Conservation (phyloP, 306 rosid genomes). For the Vigna angularis region DNA sequence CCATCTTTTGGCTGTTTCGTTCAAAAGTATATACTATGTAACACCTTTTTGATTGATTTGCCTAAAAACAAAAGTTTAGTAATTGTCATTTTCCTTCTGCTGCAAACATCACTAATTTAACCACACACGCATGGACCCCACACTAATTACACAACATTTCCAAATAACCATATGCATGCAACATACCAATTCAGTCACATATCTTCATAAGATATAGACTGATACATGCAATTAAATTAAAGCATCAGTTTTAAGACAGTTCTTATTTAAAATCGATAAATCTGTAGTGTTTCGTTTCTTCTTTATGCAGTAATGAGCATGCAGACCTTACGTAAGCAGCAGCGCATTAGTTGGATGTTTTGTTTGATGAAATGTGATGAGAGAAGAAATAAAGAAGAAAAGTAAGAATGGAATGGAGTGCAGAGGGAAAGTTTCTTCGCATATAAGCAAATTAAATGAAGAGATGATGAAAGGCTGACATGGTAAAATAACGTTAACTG, state of each 20-base stretch:
- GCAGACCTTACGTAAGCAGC: not conserved
- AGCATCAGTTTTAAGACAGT: too few relatives aligned
- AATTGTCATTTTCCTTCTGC: slow-evolving; percentile 1
- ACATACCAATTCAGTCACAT: not conserved
- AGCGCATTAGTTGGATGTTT: not conserved
- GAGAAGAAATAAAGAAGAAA: not conserved
- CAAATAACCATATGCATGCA: not conserved
- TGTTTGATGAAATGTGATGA: not conserved
- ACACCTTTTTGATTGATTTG: slow-evolving; percentile 40
- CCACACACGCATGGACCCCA: not conserved
- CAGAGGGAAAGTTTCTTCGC: not conserved
- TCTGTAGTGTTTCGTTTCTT: not conserved
- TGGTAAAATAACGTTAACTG: not conserved
- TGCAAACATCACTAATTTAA: slow-evolving; percentile 9
- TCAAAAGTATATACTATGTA: slow-evolving; percentile 27
- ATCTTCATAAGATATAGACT: too few relatives aligned
- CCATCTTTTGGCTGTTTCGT: slow-evolving; percentile 42
- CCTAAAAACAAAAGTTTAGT: slow-evolving; percentile 26
- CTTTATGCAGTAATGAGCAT: not conserved
- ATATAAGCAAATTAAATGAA: slow-evolving; percentile 5
- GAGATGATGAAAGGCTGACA: not conserved
- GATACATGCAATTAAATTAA: too few relatives aligned
- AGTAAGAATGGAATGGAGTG: not conserved
- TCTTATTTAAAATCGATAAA: too few relatives aligned
- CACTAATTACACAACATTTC: not conserved